Evolutionary conservation across 2,329 filamentous ascomycete species (phyloP), one percentile per base, ranked within the genome.

Genomic region (Malbranchea cinnamomea): DNA sequence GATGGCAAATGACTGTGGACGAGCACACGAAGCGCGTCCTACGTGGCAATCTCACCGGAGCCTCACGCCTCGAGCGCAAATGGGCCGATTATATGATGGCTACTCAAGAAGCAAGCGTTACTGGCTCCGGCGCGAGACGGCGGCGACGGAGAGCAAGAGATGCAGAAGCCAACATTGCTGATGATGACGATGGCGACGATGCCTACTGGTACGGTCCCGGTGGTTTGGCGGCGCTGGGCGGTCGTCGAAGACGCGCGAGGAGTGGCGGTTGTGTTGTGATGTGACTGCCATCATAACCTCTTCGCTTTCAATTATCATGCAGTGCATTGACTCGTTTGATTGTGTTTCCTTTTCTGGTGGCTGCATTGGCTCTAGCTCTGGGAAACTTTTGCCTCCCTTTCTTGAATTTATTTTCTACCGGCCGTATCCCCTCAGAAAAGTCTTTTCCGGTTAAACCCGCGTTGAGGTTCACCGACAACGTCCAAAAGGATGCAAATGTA

Each of bases 31-130:
- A 85, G 57, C 72, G 85, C 3, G 81, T 94, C 1, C 53, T 92
- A 30, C 65, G 71, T 4, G 82, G 82, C 5, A 80, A 93, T 37
- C 68, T 83, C 35, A 62, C 65, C 0, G 67, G 79, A 1, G 89
- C 89, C 1, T 67, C 65, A 21, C 65, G 81, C n/a, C 63, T 95
- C 12, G 85, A 93, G 60, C 68, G 75, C 39, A 91, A 87, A 51
- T 95, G 87, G 87, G 78, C 78, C 0, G 79, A 91, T 32, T 92
- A 83, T 52, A 94, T 94, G 84, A 81, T 91, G 57, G 75, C 81
- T 10, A 80, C 71, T 29, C 83, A 93, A 52, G 87, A 94, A 50
- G 81, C 79, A 0, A 79, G 77, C 2, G 68, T 69, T 2, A 44
- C 47, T 7, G 57, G 55, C 21, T 63, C 60, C 2, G 82, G 78